These are phyloP conservation scores for Thelephora aurantiotincta DNA, from an alignment of 768 basidiomycete species.

Conservation along the genomic window DNA sequence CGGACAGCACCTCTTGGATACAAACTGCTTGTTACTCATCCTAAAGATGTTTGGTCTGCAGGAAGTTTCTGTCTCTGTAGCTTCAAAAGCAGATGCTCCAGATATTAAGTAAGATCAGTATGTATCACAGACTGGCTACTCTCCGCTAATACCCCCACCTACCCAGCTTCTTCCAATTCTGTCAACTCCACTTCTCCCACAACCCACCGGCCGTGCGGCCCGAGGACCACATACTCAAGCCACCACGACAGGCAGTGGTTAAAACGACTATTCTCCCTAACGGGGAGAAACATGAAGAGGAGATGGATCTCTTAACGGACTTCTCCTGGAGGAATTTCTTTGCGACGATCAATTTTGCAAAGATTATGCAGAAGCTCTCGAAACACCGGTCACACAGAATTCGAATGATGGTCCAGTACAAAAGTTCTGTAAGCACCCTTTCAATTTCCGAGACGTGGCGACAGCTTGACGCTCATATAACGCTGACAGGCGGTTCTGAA, in stretches of 20 bases:
- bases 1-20: conserved; percentile 89
- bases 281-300: conserved; percentile 67
- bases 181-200: conserved; percentile 63
- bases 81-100: conserved; percentile 80
- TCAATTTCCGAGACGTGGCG: neutral
- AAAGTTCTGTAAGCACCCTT: conserved; percentile 66
- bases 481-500: conserved; percentile 76
- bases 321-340: conserved; percentile 99
- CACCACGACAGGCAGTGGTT: conserved; percentile 43
- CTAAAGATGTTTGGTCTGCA: conserved; percentile 98
- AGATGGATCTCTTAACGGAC: conserved; percentile 83
- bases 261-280: conserved; percentile 50
- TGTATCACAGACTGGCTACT: neutral
- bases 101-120: conserved; percentile 55
- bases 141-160: conserved; percentile 1
- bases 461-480: conserved; percentile 1
- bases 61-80: conserved; percentile 72
- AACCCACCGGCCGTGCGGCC: conserved; percentile 41
- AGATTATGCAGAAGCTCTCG: conserved; percentile 94
- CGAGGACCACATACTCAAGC: conserved; percentile 52
- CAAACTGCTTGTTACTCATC: conserved; percentile 85
- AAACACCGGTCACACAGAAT: conserved; percentile 92
- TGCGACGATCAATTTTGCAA: conserved; percentile 91
- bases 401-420: conserved; percentile 93
- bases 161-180: conserved; percentile 90